These are phyloP conservation scores for Naganishia onofrii DNA, from an alignment of 768 basidiomycete genomes.

Conservation along the genomic window DNA sequence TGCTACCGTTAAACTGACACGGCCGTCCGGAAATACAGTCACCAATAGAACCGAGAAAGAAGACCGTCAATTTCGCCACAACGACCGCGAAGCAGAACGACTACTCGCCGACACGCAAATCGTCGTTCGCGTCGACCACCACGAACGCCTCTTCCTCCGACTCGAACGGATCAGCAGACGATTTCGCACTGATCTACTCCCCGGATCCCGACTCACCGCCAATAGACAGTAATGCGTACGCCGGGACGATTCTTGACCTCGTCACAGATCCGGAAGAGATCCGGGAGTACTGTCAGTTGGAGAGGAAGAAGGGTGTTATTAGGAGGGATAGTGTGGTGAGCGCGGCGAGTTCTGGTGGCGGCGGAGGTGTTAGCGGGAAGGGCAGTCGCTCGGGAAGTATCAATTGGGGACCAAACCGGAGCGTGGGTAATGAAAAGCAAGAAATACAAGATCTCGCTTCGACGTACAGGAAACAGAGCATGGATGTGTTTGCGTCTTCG, in stretches of 20 bases:
- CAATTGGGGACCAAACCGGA: not conserved
- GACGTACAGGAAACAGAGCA: not conserved
- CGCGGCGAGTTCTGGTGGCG: not conserved
- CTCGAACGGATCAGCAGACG: not conserved
- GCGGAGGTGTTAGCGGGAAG: no score
- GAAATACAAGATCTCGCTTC: not conserved
- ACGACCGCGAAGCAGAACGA: not conserved
- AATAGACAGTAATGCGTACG: not conserved
- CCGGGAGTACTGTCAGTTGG: slow-evolving; percentile 7
- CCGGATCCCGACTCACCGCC: not conserved
- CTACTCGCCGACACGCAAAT: not conserved
- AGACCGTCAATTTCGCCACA: not conserved
- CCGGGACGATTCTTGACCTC: slow-evolving; percentile 14
- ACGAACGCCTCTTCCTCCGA: not conserved
- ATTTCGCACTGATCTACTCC: not conserved
- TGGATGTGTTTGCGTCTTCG: not conserved
- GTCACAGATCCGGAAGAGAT: slow-evolving; percentile 4
- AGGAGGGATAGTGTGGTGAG: not conserved
- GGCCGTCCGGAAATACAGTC: no score
- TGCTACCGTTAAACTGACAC: not conserved
- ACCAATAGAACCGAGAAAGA: not conserved
- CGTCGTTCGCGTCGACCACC: not conserved
- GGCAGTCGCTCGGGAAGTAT: not conserved
- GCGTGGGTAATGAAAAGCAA: not conserved
- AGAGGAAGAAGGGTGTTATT: not conserved